These are phyloP conservation scores for Tephrocybe sp. DNA, from an alignment of 768 basidiomycete genomes.

Conservation along the genomic window DNA sequence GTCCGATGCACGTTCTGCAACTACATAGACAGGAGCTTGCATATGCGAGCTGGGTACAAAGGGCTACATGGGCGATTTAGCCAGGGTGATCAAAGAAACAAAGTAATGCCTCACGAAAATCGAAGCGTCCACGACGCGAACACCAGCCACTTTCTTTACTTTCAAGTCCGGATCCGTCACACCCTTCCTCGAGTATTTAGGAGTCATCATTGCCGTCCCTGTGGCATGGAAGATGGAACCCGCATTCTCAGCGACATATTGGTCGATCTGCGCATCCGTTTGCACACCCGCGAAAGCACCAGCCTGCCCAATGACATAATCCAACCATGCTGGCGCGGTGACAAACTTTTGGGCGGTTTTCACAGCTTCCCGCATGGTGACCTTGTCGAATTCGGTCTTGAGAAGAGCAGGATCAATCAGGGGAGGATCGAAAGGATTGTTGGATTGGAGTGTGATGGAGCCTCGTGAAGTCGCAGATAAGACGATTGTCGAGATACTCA, in stretches of 20 bases:
- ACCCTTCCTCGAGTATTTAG: slow-evolving; percentile 19
- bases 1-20: too few relatives aligned
- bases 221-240: slow-evolving; percentile 21
- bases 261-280: slow-evolving; percentile 23
- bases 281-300: neutral
- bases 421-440: slow-evolving; percentile 38
- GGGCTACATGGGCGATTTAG: too few relatives aligned
- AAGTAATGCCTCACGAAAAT: slow-evolving; percentile 14
- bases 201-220: slow-evolving; percentile 28
- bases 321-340: too few relatives aligned
- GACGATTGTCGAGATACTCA: slow-evolving; percentile 7
- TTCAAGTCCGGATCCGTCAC: slow-evolving; percentile 30
- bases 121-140: slow-evolving; percentile 33
- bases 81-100: too few relatives aligned
- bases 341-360: too few relatives aligned
- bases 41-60: too few relatives aligned
- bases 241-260: slow-evolving; percentile 13
- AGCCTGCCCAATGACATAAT: slow-evolving; percentile 16
- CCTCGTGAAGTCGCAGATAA: slow-evolving; percentile 23
- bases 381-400: slow-evolving; percentile 18
- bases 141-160: slow-evolving; percentile 30
- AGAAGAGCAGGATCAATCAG: slow-evolving; percentile 46
- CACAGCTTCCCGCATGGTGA: too few relatives aligned
- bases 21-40: too few relatives aligned
- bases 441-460: slow-evolving; percentile 32